Conservation (phyloP, 257 asterid species). For the Jacaranda mimosifolia region DNA sequence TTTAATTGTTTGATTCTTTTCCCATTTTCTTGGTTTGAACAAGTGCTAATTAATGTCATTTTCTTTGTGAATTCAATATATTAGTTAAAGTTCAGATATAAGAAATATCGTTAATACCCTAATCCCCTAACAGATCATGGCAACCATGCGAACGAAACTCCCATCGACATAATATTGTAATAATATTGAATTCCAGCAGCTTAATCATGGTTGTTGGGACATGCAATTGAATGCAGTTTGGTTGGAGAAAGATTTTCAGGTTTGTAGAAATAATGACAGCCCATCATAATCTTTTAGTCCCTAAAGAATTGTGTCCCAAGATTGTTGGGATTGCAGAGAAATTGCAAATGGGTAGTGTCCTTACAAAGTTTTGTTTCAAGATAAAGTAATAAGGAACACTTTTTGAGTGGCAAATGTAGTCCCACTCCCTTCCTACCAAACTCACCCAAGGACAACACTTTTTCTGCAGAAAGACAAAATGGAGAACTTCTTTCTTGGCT, state of each 20-base stretch:
- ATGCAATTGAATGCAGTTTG: conserved; percentile 41
- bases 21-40: conserved; percentile 2
- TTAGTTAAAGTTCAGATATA: not conserved
- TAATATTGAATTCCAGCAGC: too few species aligned
- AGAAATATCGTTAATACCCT: too few species aligned
- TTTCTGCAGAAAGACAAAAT: not conserved
- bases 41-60: not conserved
- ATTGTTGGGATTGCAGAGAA: conserved; percentile 23
- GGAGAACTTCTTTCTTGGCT: conserved; percentile 43
- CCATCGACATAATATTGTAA: too few species aligned
- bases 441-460: conserved; percentile 32
- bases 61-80: not conserved
- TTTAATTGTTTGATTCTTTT: conserved; percentile 32
- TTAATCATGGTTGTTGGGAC: conserved; percentile 26
- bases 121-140: too few species aligned
- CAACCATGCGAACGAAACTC: too few species aligned
- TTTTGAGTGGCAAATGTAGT: conserved; percentile 40
- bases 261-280: conserved; percentile 30
- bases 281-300: conserved; percentile 29
- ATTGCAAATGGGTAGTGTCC: conserved; percentile 33
- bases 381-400: conserved; percentile 27
- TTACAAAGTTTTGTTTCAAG: conserved; percentile 44
- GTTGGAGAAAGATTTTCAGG: conserved; percentile 35
- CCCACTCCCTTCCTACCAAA: conserved; percentile 47
- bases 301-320: conserved; percentile 30